Base-by-base conservation (phyloP, 345 rosid species). In the Pelargonium nanum region DNA sequence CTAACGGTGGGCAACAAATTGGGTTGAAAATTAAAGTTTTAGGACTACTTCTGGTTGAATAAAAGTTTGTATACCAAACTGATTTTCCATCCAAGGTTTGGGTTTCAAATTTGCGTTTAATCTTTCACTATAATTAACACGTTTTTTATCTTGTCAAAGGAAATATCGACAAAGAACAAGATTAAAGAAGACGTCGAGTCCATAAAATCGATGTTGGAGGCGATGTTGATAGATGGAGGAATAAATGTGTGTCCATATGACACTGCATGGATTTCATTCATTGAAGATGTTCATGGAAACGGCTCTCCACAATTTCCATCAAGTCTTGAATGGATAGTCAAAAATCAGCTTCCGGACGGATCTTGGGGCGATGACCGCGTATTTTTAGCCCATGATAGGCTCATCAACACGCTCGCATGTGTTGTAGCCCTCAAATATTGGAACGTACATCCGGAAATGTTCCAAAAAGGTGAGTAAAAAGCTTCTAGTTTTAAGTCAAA, bases 251-350 rank as follows among this genome's bases (percentile, higher is more conserved):
- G 97, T 10, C 88, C 99, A 6, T 93, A 93, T 40, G 99, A 93
- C 68, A 93, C 99, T 0, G 96, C 99, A 0, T 93, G 99, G 99
- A 97, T 89, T 22, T 96, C 96, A 52, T 74, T 93, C 5, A 79
- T 89, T 0, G 77, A 89, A 60, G 85, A 78, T 55, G 68, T 78
- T 9, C 9, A 72, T 1, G 84, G 80, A 21, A 68, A 75, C 25
- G 78, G 80, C 10, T 44, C 60, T 53, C 99, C 99, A 30, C 91
- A 85, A 52, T 93, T 93, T 75, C 92, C 97, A 5, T 69, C 81
- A 0, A 73, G 81, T 68, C 77, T 93, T 25, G 65, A 66, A 40
- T 93, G 99, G 99, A 93, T 93, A 12, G 84, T 77, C 20, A 61
- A 74, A 24, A 87, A 87, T 58, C 96, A 93, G 75, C 88, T 89